phyloP scores from a whole-genome alignment of 495 filamentous ascomycete species.

The Hyphodiscus hymeniophilus region DNA sequence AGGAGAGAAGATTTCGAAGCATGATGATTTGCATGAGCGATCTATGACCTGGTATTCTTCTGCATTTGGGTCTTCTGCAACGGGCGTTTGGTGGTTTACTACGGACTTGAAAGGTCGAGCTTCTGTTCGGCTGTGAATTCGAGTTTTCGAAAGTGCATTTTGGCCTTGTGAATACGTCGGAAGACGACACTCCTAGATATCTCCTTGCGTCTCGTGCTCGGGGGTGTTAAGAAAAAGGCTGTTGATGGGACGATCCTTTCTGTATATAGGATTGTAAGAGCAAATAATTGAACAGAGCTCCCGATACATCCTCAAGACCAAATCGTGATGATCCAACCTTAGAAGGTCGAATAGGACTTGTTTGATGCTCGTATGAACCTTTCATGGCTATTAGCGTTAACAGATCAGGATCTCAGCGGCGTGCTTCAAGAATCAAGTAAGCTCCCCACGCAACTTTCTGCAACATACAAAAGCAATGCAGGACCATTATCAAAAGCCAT shows the following conservation, averaged over 20 bases:
- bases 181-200: constrained; percentile 7
- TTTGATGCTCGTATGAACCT: too few species aligned
- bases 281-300: constrained; percentile 17
- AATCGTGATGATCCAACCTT: too few species aligned
- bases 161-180: background rate
- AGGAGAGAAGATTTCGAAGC: constrained; percentile 14
- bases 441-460: too few species aligned
- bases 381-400: too few species aligned
- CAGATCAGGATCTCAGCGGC: too few species aligned
- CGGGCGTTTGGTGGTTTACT: constrained; percentile 16
- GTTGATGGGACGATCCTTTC: constrained; percentile 9
- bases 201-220: constrained; percentile 9
- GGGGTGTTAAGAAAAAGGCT: constrained; percentile 2
- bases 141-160: background rate
- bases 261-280: constrained; percentile 19
- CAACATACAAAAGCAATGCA: too few species aligned
- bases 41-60: constrained; percentile 18
- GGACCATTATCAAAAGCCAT: too few species aligned
- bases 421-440: too few species aligned
- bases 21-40: constrained; percentile 26
- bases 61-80: constrained; percentile 17
- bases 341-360: too few species aligned
- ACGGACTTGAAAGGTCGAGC: background rate
- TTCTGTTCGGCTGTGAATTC: background rate
- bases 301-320: background rate